Base-by-base conservation (phyloP, 1,139 yeast species). In the Sugiyamaella paludigena region DNA sequence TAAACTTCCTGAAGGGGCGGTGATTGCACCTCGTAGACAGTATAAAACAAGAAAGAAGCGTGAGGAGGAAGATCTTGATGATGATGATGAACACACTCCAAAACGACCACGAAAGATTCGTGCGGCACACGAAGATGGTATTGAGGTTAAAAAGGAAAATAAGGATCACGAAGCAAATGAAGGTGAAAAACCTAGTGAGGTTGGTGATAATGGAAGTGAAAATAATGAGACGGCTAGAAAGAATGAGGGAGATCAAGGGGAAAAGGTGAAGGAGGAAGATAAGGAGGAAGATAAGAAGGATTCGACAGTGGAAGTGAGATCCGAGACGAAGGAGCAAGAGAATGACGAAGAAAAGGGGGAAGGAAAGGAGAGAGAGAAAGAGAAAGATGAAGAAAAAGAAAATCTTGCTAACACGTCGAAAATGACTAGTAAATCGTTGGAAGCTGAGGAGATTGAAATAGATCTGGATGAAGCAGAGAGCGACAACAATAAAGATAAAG, bases 1-100 rank as follows among this genome's bases (percentile, higher is more conserved):
- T 2, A 52, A 51, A 31, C 62, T 60, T 13, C 67, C 68, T 8
- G 65, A 67, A 12, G 57, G 58, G 29, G 58, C 60, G 50, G 56
- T 56, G 19, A 55, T 60, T 12, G 61, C 61, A 6, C 58, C 64
- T 15, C 62, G 61, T 43, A 57, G 68, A 6, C 62, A 56, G 33
- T 63, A 64, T 54, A 64, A 63, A 53, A 53, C 64, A 1, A 51
- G 66, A 24, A 50, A 49, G 30, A 56, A 49, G 46, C 54, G 50
- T 45, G 56, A 48, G 13, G 56, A 52, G 11, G 48, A 44, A 26
- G 50, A 43, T 32, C 48, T 27, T n/a, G 51, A 43, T 15, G 48
- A 36, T 9, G 48, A 48, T 10, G 50, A 36, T 16, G 51, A 51
- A 11, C 16, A 29, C 19, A 26, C 45, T 7, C 45, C 46, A 4